Percentiles rank a stretch among this genome's conserved stretches.
These are phyloP conservation scores for Penicillium tannophilum DNA, from an alignment of 495 filamentous ascomycete species.

Conservation along the genomic window DNA sequence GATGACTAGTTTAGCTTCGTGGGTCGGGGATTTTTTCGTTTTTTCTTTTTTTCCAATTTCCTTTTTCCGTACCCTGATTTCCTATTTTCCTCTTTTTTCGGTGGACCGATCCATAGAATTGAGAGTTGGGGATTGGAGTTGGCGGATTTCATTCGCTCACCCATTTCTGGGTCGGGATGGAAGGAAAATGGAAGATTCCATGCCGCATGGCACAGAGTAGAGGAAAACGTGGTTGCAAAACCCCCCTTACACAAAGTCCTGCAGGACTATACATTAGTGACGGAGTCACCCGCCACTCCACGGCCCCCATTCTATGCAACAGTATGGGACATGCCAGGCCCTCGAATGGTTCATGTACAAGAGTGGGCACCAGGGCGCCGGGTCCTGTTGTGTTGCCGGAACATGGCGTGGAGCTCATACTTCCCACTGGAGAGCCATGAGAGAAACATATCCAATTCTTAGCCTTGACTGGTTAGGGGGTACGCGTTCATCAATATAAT, in stretches of 20 bases:
- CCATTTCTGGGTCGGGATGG: slow-evolving; percentile 10
- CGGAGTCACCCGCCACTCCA: neutral
- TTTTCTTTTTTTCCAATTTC: neutral
- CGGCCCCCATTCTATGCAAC: neutral
- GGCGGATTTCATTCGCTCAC: neutral
- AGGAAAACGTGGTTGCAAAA: slow-evolving; percentile 11
- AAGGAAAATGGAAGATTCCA: slow-evolving; percentile 15
- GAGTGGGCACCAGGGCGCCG: slow-evolving; percentile 1
- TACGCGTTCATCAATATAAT: slow-evolving; percentile 2
- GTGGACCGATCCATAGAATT: neutral
- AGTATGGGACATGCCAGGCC: neutral
- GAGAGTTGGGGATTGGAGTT: neutral
- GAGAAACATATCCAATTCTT: slow-evolving; percentile 17
- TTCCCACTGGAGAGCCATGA: neutral
- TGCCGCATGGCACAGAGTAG: neutral
- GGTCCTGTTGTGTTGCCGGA: slow-evolving; percentile 1
- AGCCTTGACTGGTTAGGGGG: neutral
- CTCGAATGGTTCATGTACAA: neutral
- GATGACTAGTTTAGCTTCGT: neutral
- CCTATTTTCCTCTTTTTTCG: neutral
- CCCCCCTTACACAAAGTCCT: neutral
- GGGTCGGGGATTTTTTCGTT: slow-evolving; percentile 5
- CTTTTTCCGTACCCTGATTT: neutral
- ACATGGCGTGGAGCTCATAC: slow-evolving; percentile 3
- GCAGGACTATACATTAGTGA: slow-evolving; percentile 2